Base-by-base conservation (phyloP, 768 basidiomycete genomes). In the Tricholoma matsutake region DNA sequence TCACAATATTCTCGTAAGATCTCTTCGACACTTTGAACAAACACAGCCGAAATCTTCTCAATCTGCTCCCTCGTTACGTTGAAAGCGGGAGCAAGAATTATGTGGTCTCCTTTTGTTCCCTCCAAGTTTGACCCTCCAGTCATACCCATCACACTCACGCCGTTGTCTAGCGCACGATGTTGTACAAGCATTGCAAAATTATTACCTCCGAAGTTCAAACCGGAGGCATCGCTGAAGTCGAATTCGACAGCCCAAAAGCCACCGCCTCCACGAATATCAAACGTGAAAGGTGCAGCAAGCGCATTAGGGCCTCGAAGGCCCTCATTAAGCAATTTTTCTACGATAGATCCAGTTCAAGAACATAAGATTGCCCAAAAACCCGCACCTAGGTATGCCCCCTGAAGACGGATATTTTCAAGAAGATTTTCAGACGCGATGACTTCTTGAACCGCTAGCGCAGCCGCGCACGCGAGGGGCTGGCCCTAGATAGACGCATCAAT, bases 211-310 rank as follows among this genome's bases (percentile, higher is more conserved):
- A 89, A 80, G 61, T 85, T 76, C 16, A 84, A 55, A n/a, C 71
- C 71, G 37, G 72, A 60, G 9, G 76, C 79, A 58, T 79, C 76
- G 11, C 79, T 78, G 63, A 90, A 86, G 65, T 93, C 90, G 63
- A 92, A 94, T 69, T 95, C 93, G 57, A 95, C 75, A 22, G 79
- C 88, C 89, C 89, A 94, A 76, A 94, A 92, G 29, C 86, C 82
- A 34, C 94, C 94, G 18, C 85, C 85, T 9, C 94, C 94, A 29
- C 94, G 87, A 61, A 94, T 84, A 69, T 94, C 92, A 67, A 88
- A 91, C 4, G 83, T 81, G 69, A 82, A 88, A 0, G 87, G 88
- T 28, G 84, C 82, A 35, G 87, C 83, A 47, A 77, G 67, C n/a
- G 84, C 76, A 65, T 81, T 83, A 7, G 84, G 82, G 0, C 80